phyloP scores from a whole-genome alignment of 2,329 filamentous ascomycete genomes.

The Neonectria punicea region DNA sequence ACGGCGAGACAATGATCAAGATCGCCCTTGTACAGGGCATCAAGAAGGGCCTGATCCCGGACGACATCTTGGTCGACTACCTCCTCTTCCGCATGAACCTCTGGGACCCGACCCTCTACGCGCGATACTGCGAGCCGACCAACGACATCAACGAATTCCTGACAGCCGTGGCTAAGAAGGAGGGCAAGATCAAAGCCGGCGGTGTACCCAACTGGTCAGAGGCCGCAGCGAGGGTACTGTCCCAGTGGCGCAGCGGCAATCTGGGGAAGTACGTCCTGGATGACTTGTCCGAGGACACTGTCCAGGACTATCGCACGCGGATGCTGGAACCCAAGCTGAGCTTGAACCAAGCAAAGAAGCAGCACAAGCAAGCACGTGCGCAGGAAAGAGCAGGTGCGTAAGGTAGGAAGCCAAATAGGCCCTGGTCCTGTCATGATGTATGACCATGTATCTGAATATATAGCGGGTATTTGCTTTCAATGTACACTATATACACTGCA shows the following conservation, averaged over 20 bases:
- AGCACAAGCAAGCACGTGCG: constrained; percentile 68
- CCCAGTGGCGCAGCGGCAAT: constrained; percentile 81
- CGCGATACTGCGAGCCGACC: constrained; percentile 73
- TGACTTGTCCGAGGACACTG: constrained; percentile 70
- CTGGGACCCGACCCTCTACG: constrained; percentile 70
- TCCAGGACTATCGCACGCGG: constrained; percentile 60
- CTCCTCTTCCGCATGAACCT: constrained; percentile 86
- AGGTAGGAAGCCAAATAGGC: neutral
- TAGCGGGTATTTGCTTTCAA: constrained; percentile 23
- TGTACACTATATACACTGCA: constrained; percentile 35
- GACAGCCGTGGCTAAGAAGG: constrained; percentile 74
- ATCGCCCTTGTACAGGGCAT: constrained; percentile 91
- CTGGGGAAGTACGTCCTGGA: constrained; percentile 85
- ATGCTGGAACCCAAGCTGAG: constrained; percentile 64
- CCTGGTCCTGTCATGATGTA: constrained; percentile 15
- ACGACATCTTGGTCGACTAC: constrained; percentile 87
- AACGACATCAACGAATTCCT: constrained; percentile 85
- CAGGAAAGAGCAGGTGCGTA: constrained; percentile 50
- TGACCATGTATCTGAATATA: constrained; percentile 25
- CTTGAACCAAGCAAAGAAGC: constrained; percentile 75
- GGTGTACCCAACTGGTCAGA: constrained; percentile 76
- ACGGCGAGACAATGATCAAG: constrained; percentile 92
- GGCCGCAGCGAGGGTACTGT: constrained; percentile 82
- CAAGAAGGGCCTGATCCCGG: constrained; percentile 85
- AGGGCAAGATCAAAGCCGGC: constrained; percentile 80